Percentiles rank a stretch among this genome's conserved stretches.
Evolutionary conservation across 495 filamentous ascomycete genomes (phyloP).

Genomic region (Aspergillus saccharolyticus): DNA sequence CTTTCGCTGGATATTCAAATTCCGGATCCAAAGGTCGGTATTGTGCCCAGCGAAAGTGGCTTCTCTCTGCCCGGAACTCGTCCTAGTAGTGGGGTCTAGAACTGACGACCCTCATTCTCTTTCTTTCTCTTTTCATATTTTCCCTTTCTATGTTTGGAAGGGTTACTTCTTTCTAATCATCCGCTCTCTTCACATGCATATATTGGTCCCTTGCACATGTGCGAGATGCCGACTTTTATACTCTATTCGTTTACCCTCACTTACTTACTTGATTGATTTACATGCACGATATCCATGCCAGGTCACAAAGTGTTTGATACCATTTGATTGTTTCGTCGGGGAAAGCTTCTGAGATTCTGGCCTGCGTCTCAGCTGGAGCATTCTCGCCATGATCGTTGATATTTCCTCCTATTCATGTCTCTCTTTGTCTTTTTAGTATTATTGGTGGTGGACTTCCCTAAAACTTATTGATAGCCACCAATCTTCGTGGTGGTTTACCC

Average conservation of each 20-base stretch:
- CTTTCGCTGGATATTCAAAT: conserved; percentile 87
- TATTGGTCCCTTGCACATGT: neutral
- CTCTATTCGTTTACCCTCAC: neutral
- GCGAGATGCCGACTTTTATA: neutral
- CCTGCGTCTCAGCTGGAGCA: neutral
- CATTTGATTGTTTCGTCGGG: neutral
- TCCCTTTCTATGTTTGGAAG: conserved; percentile 20
- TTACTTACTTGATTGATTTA: neutral
- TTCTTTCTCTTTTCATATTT: conserved; percentile 11
- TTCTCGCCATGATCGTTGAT: conserved; percentile 4
- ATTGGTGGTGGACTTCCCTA: neutral
- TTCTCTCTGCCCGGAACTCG: conserved; percentile 36
- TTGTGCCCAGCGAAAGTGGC: conserved; percentile 37
- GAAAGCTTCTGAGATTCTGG: neutral
- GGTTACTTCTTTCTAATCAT: conserved; percentile 6
- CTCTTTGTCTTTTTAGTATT: conserved; percentile 11
- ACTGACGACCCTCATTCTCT: conserved; percentile 10
- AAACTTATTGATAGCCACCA: too few relatives aligned
- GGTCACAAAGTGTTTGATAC: neutral
- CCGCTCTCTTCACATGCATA: neutral
- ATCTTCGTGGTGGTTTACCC: too few relatives aligned
- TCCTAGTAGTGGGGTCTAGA: conserved; percentile 28
- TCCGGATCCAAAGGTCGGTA: conserved; percentile 67
- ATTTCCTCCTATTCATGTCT: conserved; percentile 11
- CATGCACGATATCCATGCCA: neutral